Evolutionary conservation across 2,329 filamentous ascomycete genomes (phyloP).

Genomic region (Cladobotryum mycophilum): DNA sequence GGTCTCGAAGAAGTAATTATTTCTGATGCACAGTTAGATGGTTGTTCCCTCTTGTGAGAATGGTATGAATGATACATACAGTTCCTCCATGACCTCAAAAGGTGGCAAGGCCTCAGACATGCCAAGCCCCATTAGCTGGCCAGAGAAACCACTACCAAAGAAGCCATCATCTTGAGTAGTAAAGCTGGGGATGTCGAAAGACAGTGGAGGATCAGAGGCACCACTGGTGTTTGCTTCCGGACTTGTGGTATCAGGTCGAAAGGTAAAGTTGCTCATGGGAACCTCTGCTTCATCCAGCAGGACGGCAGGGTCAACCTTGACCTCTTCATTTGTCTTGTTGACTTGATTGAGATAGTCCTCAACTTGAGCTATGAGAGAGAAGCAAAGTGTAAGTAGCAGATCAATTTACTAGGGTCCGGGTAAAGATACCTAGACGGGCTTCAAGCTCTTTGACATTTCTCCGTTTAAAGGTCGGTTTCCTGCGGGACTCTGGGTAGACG

Average conservation of each 20-base stretch:
- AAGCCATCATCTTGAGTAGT: slow-evolving; percentile 8
- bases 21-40: slow-evolving; percentile 37
- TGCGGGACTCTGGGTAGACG: slow-evolving; percentile 80
- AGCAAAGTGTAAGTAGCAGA: neutral
- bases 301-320: neutral
- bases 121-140: slow-evolving; percentile 65
- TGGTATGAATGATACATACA: slow-evolving; percentile 48
- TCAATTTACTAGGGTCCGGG: neutral
- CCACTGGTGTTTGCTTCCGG: slow-evolving; percentile 12
- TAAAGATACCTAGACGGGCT: slow-evolving; percentile 64
- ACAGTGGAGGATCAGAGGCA: slow-evolving; percentile 9
- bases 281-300: slow-evolving; percentile 6
- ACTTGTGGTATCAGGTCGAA: slow-evolving; percentile 11
- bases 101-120: slow-evolving; percentile 76
- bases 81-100: slow-evolving; percentile 71
- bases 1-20: slow-evolving; percentile 68
- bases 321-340: slow-evolving; percentile 28
- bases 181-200: slow-evolving; percentile 14
- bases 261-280: slow-evolving; percentile 10
- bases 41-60: neutral
- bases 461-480: slow-evolving; percentile 82
- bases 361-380: slow-evolving; percentile 57
- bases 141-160: slow-evolving; percentile 11
- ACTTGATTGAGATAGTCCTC: slow-evolving; percentile 71
- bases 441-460: slow-evolving; percentile 89